These are phyloP conservation scores for Penicillium sp. DNA, from an alignment of 2,329 filamentous ascomycete genomes.

Conservation along the genomic window DNA sequence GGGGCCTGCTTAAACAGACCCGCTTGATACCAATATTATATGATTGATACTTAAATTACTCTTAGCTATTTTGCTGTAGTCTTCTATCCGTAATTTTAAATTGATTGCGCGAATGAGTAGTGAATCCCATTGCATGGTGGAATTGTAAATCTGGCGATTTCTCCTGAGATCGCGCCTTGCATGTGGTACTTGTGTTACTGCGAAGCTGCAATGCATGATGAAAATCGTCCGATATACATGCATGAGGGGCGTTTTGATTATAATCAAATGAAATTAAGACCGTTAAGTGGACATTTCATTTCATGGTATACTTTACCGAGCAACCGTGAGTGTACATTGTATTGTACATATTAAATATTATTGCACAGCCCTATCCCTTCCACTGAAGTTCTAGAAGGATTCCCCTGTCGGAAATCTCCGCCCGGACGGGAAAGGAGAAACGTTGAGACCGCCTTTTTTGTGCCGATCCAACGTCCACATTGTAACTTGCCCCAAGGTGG, in stretches of 20 bases:
- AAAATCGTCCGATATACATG: not conserved
- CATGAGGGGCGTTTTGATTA: too few species aligned
- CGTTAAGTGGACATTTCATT: too few species aligned
- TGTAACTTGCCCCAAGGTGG: too few species aligned
- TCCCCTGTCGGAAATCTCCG: conserved; percentile 8
- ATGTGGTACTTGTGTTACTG: not conserved
- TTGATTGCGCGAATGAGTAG: not conserved
- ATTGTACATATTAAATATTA: not conserved
- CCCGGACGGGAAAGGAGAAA: conserved; percentile 13
- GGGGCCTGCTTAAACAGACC: conserved; percentile 6
- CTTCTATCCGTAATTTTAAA: too few species aligned
- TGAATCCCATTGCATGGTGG: not conserved
- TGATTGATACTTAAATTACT: conserved; percentile 14
- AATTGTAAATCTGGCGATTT: not conserved
- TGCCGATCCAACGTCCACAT: conserved; percentile 25
- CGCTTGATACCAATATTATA: conserved; percentile 28
- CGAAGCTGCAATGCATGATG: not conserved
- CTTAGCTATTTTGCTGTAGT: not conserved
- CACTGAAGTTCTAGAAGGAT: not conserved
- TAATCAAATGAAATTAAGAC: too few species aligned
- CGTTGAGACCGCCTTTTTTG: conserved; percentile 27
- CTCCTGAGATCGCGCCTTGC: not conserved
- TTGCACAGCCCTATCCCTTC: not conserved
- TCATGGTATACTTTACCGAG: too few species aligned
- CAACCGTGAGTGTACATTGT: too few species aligned